phyloP scores from a whole-genome alignment of 352 stramenopile genomes.

The Peronospora destructor region DNA sequence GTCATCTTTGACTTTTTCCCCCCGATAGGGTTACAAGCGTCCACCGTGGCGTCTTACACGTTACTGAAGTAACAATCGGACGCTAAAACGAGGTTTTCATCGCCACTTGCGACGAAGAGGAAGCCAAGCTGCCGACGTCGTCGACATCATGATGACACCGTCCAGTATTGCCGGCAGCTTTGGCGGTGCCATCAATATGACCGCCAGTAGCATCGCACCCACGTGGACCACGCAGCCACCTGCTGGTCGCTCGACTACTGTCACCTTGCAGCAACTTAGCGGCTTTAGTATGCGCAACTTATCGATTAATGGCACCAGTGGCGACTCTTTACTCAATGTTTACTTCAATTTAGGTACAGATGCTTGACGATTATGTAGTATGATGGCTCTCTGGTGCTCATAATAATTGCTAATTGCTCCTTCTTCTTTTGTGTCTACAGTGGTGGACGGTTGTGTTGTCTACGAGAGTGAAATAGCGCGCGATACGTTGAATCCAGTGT shows the following conservation, averaged over 20 bases:
- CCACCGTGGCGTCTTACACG: not conserved
- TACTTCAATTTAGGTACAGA: conserved; percentile 69
- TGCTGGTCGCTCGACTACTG: conserved; percentile 22
- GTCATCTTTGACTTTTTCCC: conserved; percentile 11
- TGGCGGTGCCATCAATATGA: conserved; percentile 31
- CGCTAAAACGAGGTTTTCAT: not conserved
- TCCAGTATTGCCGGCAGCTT: conserved; percentile 38
- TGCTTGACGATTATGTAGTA: not conserved
- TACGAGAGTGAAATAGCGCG: conserved; percentile 71
- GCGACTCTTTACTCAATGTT: conserved; percentile 51
- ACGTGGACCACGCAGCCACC: conserved; percentile 23
- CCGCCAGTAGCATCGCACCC: conserved; percentile 19
- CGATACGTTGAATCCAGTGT: conserved; percentile 73
- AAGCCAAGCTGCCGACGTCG: not conserved
- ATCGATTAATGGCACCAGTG: conserved; percentile 37
- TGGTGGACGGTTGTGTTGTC: conserved; percentile 56
- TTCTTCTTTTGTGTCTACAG: conserved; percentile 19
- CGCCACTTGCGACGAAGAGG: not conserved
- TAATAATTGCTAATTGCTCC: not conserved
- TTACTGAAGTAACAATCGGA: conserved; percentile 9
- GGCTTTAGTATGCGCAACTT: conserved; percentile 77
- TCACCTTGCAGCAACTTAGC: conserved; percentile 69
- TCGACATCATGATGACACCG: conserved; percentile 27
- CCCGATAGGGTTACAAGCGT: too few relatives aligned
- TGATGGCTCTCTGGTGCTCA: not conserved